A percentile compares a stretch with the other conserved stretches of the same genome.
phyloP scores from a whole-genome alignment of 495 filamentous ascomycete genomes.

The Parathielavia appendiculata region DNA sequence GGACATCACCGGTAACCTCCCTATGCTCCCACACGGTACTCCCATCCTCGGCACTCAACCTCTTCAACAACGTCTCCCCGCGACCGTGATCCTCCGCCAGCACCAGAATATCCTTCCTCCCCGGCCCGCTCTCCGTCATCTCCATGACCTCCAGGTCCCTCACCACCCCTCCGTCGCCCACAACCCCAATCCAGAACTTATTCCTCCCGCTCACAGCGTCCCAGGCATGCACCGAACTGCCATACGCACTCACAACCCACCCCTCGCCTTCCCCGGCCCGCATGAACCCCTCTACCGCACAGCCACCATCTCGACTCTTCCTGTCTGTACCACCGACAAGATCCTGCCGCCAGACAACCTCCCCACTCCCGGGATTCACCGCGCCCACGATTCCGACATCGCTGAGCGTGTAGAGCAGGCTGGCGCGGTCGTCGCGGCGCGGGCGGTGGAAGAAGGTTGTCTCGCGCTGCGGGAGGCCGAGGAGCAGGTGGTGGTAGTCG shows the following conservation, averaged over 20 bases:
- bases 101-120: conserved; percentile 63
- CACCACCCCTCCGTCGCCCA: conserved; percentile 47
- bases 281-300: conserved; percentile 47
- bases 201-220: conserved; percentile 73
- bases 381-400: conserved; percentile 77
- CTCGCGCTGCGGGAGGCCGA: conserved; percentile 72
- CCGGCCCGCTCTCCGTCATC: conserved; percentile 51
- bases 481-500: conserved; percentile 87
- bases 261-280: conserved; percentile 68
- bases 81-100: conserved; percentile 51
- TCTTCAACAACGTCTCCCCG: conserved; percentile 52
- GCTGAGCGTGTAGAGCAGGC: conserved; percentile 84
- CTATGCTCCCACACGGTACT: conserved; percentile 69
- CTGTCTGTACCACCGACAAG: conserved; percentile 35
- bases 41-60: conserved; percentile 70
- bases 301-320: conserved; percentile 26
- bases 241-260: conserved; percentile 65
- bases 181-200: conserved; percentile 62
- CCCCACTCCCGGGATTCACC: conserved; percentile 80
- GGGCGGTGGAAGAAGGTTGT: conserved; percentile 96
- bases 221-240: conserved; percentile 69
- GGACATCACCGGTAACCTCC: conserved; percentile 62
- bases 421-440: conserved; percentile 70
- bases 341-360: conserved; percentile 76
- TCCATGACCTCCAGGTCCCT: conserved; percentile 77